Base-by-base conservation (phyloP, 352 stramenopile genomes). In the Phytophthora agathidicida region DNA sequence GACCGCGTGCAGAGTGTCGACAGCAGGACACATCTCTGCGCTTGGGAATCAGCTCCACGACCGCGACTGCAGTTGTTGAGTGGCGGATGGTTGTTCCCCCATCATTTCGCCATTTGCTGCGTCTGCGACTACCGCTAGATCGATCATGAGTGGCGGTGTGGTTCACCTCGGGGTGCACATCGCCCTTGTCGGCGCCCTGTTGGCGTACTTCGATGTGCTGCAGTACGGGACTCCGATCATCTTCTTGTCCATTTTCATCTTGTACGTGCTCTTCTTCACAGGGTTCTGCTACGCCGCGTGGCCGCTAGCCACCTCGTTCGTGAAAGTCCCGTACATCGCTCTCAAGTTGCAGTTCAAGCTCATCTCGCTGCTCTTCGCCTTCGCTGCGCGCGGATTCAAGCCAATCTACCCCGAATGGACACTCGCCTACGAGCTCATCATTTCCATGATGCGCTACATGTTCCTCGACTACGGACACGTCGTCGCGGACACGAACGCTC, bases 351-450 rank as follows among this genome's bases (percentile, higher is more conserved):
- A 73, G 28, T 36, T 50, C 47, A 69, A 67, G 46, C 41, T 73
- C 39, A 5, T 51, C 14, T 62, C 59, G 19, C 42, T 67, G 20
- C 19, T 73, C 4, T 20, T 45, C 24, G 27, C 51, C 6, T 45
- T 32, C 48, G 45, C 60, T 4, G 37, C 11, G 7, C 47, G 65
- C 4, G 58, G 71, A 42, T 73, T 70, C 43, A 60, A 61, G 14
- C 66, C 73, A 2, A 49, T 63, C 2, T 71, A 63, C 20, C 67
- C 67, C 5, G 43, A 73, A 24, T 83, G 73, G 73, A 74, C 70
- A 11, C 45, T 83, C 19, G 10, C 51, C 26, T 75, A 80, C 31
- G 73, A 82, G 36, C 20, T 82, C 32, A 41, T 44, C 28, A 65
- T 63, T 45, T 52, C 49, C 1, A 62, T 64, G 53, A 73, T 77